A percentile compares a stretch with the other conserved stretches of the same genome.
These are phyloP conservation scores for Eucalyptus virginea DNA, from an alignment of 345 rosid genomes.

Conservation along the genomic window DNA sequence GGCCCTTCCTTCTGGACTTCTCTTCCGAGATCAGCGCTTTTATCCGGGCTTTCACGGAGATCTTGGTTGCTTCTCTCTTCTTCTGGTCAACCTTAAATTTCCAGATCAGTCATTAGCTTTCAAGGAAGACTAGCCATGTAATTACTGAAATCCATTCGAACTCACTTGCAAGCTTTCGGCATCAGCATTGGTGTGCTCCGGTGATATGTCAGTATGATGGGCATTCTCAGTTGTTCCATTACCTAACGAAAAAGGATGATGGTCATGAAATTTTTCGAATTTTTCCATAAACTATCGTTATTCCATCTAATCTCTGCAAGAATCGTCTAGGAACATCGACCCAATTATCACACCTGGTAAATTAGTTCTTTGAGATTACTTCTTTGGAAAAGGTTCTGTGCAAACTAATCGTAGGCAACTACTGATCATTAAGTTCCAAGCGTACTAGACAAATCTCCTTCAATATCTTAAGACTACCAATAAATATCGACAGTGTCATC, in stretches of 20 bases:
- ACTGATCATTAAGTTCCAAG: background rate
- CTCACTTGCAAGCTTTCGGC: background rate
- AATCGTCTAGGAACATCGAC: background rate
- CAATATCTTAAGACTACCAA: background rate
- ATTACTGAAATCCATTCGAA: background rate
- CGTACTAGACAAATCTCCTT: background rate
- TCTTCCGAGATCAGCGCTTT: slow-evolving; percentile 57
- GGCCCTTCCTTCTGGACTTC: slow-evolving; percentile 34
- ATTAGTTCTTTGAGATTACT: background rate
- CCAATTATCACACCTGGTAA: background rate
- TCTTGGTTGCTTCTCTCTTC: slow-evolving; percentile 27
- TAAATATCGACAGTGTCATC: background rate
- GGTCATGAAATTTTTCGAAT: background rate
- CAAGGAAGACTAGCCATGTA: background rate
- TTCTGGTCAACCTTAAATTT: slow-evolving; percentile 9
- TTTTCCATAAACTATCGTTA: background rate
- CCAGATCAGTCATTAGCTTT: background rate
- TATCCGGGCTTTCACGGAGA: slow-evolving; percentile 39
- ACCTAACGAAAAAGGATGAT: background rate
- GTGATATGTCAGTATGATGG: background rate
- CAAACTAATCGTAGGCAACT: background rate
- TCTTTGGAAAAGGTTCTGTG: background rate
- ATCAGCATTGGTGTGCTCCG: background rate
- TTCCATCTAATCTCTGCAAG: background rate
- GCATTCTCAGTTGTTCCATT: background rate